These are phyloP conservation scores for Neonectria punicea DNA, from an alignment of 2,329 filamentous ascomycete genomes.

Conservation along the genomic window DNA sequence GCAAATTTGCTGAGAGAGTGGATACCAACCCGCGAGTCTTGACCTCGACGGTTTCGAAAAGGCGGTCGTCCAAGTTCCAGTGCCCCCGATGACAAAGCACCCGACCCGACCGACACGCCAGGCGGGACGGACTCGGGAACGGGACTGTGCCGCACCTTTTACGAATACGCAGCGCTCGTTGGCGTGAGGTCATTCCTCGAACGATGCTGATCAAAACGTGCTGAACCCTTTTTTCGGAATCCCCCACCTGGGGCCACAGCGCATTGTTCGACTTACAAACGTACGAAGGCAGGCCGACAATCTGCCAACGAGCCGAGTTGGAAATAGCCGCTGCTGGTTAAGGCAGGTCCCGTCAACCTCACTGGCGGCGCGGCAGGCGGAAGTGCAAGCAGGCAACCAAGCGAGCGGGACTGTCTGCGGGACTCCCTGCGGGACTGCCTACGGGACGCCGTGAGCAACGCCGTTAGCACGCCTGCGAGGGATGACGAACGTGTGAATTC, in stretches of 20 bases:
- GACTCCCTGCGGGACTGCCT: not conserved
- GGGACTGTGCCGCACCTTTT: constrained; percentile 14
- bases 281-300: not conserved
- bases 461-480: constrained; percentile 2
- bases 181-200: constrained; percentile 32
- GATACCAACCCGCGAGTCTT: not conserved
- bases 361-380: constrained; percentile 10
- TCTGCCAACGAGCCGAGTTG: constrained; percentile 1
- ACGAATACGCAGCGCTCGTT: constrained; percentile 2
- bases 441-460: not conserved
- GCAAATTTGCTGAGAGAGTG: not conserved
- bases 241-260: not conserved
- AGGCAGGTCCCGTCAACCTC: constrained; percentile 15
- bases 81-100: constrained; percentile 6
- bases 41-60: not conserved
- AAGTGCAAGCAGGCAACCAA: constrained; percentile 15
- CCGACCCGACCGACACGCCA: not conserved
- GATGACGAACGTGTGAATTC: constrained; percentile 7
- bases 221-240: constrained; percentile 1
- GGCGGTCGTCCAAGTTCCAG: not conserved
- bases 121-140: constrained; percentile 4
- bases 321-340: constrained; percentile 6
- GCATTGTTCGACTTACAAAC: not conserved
- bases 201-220: constrained; percentile 24
- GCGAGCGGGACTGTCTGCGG: constrained; percentile 2